Evolutionary conservation across 2,329 filamentous ascomycete species (phyloP).

Genomic region (Fusarium circinatum): DNA sequence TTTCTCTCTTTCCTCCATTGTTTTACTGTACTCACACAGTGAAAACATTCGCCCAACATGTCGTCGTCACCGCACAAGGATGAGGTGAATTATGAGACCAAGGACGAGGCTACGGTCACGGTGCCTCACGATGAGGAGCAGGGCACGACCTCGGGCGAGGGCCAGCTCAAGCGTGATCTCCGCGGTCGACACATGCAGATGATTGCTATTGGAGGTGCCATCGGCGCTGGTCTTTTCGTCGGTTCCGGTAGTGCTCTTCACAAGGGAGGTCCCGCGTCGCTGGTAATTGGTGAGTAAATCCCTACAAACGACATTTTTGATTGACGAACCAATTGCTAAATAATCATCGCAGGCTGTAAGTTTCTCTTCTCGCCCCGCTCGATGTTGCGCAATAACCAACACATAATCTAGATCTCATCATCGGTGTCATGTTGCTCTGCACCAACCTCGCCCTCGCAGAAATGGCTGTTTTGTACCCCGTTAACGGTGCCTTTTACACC

Average conservation of each 20-base stretch:
- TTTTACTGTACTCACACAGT: not conserved
- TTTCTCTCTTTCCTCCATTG: not conserved
- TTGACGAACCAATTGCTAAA: not conserved
- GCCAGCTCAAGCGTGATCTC: slow-evolving; percentile 65
- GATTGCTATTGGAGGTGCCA: slow-evolving; percentile 80
- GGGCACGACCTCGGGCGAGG: slow-evolving; percentile 9
- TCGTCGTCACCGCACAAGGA: slow-evolving; percentile 20
- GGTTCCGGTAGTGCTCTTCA: slow-evolving; percentile 78
- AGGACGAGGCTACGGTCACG: slow-evolving; percentile 19
- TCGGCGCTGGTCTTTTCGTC: slow-evolving; percentile 86
- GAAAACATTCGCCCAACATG: slow-evolving; percentile 1
- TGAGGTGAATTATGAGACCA: slow-evolving; percentile 21
- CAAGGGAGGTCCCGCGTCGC: slow-evolving; percentile 78
- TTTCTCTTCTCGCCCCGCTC: not conserved
- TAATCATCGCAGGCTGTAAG: slow-evolving; percentile 12
- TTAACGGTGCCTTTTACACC: slow-evolving; percentile 90
- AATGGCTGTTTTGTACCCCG: slow-evolving; percentile 88
- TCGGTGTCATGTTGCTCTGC: slow-evolving; percentile 38
- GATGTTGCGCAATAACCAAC: not conserved
- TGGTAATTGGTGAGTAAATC: slow-evolving; percentile 71
- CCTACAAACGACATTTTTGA: not conserved
- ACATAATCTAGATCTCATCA: slow-evolving; percentile 48
- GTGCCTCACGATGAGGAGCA: slow-evolving; percentile 28
- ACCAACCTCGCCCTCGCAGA: slow-evolving; percentile 93
- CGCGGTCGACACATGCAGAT: slow-evolving; percentile 91